These are phyloP conservation scores for Colletotrichum zoysiae DNA, from an alignment of 2,329 filamentous ascomycete genomes.

Conservation along the genomic window DNA sequence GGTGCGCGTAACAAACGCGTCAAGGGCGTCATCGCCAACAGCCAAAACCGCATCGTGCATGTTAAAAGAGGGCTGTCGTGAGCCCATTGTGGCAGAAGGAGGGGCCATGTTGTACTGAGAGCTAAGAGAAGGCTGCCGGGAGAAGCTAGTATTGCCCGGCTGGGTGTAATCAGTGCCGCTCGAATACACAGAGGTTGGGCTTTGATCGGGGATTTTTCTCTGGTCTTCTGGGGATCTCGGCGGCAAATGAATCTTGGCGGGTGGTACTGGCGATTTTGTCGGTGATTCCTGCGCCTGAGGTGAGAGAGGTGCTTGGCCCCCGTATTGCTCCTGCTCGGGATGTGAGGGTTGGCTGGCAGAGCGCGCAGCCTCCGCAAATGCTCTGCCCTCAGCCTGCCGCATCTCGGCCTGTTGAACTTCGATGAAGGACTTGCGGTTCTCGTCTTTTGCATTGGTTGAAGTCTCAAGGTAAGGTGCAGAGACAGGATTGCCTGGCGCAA, in stretches of 20 bases:
- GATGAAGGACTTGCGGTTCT: constrained; percentile 69
- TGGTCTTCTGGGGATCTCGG: constrained; percentile 43
- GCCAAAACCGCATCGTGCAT: constrained; percentile 58
- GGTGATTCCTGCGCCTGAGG: constrained; percentile 45
- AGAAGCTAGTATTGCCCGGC: constrained; percentile 35
- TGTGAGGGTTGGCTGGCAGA: constrained; percentile 46
- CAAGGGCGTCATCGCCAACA: constrained; percentile 74
- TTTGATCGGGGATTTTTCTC: constrained; percentile 53
- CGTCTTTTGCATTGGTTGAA: constrained; percentile 58
- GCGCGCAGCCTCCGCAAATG: constrained; percentile 65
- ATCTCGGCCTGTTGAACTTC: constrained; percentile 71
- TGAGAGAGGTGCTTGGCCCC: constrained; percentile 45
- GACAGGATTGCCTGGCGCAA: constrained; percentile 50
- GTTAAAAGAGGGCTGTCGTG: constrained; percentile 52
- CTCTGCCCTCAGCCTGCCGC: constrained; percentile 70
- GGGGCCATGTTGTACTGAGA: constrained; percentile 44
- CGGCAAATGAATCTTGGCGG: constrained; percentile 44
- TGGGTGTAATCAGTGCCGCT: constrained; percentile 31
- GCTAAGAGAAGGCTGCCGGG: constrained; percentile 37
- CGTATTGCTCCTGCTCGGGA: constrained; percentile 48
- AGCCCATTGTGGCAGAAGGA: constrained; percentile 46
- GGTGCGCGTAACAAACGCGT: constrained; percentile 77
- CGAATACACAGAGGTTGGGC: constrained; percentile 52
- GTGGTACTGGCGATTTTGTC: constrained; percentile 25
- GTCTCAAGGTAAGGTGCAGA: constrained; percentile 59